A percentile compares a stretch with the other conserved stretches of the same genome.
phyloP scores from a whole-genome alignment of 2,329 filamentous ascomycete species.

The Fusarium sp. region DNA sequence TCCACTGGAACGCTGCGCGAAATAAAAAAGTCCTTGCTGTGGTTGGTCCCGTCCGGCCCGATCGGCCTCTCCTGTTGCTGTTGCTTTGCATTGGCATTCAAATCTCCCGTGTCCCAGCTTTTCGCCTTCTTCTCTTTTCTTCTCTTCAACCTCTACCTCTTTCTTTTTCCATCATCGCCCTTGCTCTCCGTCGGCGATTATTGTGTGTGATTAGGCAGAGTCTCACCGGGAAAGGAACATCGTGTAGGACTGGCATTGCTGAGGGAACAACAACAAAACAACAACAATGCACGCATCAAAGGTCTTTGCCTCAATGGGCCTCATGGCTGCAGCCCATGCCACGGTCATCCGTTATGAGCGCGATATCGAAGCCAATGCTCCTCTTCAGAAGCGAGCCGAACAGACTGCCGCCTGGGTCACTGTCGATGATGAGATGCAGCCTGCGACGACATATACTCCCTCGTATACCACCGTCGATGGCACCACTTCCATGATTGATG shows the following conservation, averaged over 20 bases:
- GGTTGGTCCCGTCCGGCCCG: slow-evolving; percentile 42
- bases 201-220: slow-evolving; percentile 11
- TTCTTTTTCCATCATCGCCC: slow-evolving; percentile 14
- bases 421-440: slow-evolving; percentile 61
- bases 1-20: slow-evolving; percentile 30
- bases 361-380: slow-evolving; percentile 21
- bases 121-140: slow-evolving; percentile 2
- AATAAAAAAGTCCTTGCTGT: slow-evolving; percentile 40
- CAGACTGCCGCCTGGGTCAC: slow-evolving; percentile 64
- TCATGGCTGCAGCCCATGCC: slow-evolving; percentile 45
- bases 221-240: slow-evolving; percentile 12
- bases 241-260: slow-evolving; percentile 5
- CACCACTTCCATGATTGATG: slow-evolving; percentile 54
- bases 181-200: slow-evolving; percentile 33
- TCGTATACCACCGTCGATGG: slow-evolving; percentile 60
- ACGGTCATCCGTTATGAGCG: slow-evolving; percentile 40
- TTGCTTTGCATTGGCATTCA: slow-evolving; percentile 23
- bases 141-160: slow-evolving; percentile 10
- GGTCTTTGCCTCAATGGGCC: slow-evolving; percentile 50
- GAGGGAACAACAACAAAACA: slow-evolving; percentile 12
- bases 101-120: slow-evolving; percentile 26
- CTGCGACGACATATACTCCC: slow-evolving; percentile 63
- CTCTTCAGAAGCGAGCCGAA: slow-evolving; percentile 46
- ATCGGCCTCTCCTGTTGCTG: slow-evolving; percentile 33
- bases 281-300: slow-evolving; percentile 50